A percentile compares a stretch with the other conserved stretches of the same genome.
Evolutionary conservation across 225 moss, liverwort and hornwort genomes (phyloP).

Genomic region (Ulota crispa): DNA sequence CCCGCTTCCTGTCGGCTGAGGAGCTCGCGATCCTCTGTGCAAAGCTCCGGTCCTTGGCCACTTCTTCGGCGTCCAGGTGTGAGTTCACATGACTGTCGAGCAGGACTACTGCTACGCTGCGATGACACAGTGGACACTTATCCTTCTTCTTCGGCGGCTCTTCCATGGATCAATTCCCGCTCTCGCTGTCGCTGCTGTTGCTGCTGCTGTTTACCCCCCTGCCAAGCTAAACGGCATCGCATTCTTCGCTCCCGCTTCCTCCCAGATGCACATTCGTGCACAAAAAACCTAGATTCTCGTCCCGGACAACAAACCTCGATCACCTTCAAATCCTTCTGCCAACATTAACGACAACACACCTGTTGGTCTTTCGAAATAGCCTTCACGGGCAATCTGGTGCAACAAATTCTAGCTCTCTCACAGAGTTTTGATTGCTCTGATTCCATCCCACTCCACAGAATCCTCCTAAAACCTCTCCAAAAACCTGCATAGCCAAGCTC

Average conservation of each 20-base stretch:
- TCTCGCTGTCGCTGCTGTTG: neutral
- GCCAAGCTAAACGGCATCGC: slow-evolving; percentile 20
- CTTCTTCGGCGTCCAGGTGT: slow-evolving; percentile 58
- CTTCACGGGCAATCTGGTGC: neutral
- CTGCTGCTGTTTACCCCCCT: slow-evolving; percentile 14
- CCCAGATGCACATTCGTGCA: slow-evolving; percentile 13
- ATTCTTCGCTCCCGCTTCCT: slow-evolving; percentile 12
- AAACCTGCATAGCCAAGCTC: neutral
- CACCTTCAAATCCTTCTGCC: slow-evolving; percentile 2
- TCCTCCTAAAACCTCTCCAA: slow-evolving; percentile 6
- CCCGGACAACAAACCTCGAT: neutral
- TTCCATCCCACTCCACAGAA: neutral
- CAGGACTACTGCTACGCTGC: slow-evolving; percentile 27
- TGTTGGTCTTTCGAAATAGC: neutral
- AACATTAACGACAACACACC: slow-evolving; percentile 10
- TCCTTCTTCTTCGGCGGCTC: slow-evolving; percentile 35
- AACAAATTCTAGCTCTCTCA: neutral
- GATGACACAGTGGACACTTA: slow-evolving; percentile 49
- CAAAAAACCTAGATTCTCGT: slow-evolving; percentile 8
- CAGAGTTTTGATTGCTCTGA: neutral
- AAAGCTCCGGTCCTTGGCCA: slow-evolving; percentile 36
- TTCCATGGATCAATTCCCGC: slow-evolving; percentile 31
- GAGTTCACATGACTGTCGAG: slow-evolving; percentile 57
- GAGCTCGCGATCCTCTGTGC: slow-evolving; percentile 47
- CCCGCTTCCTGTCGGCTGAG: slow-evolving; percentile 19